Evolutionary conservation across 2,329 filamentous ascomycete species (phyloP).

Genomic region (Trichoderma polysporum): DNA sequence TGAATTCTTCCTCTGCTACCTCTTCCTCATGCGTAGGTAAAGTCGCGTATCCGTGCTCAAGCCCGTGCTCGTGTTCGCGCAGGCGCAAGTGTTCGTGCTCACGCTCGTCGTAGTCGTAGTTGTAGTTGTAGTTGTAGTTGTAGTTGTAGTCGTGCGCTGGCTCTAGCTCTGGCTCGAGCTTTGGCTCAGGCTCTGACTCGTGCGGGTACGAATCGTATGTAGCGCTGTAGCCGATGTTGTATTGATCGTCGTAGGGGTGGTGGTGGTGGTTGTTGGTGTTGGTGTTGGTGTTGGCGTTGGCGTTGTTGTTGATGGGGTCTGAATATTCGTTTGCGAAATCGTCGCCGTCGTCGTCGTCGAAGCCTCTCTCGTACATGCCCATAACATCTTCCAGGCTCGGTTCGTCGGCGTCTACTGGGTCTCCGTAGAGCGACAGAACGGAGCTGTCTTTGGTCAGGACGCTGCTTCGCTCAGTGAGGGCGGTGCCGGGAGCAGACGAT

Average conservation of each 20-base stretch:
- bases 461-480: conserved; percentile 80
- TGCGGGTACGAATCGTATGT: background rate
- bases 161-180: background rate
- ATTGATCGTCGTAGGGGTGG: conserved; percentile 6
- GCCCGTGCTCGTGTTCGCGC: background rate
- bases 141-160: background rate
- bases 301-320: conserved; percentile 31
- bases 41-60: background rate
- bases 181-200: background rate
- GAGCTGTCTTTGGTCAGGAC: conserved; percentile 78
- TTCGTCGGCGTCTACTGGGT: conserved; percentile 42
- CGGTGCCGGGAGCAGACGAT: conserved; percentile 58
- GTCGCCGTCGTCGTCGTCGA: conserved; percentile 45
- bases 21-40: conserved; percentile 14
- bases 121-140: conserved; percentile 42
- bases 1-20: conserved; percentile 13
- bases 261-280: conserved; percentile 4
- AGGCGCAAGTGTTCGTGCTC: conserved; percentile 33
- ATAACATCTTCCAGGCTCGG: conserved; percentile 68
- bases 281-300: conserved; percentile 30
- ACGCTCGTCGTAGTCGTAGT: conserved; percentile 46
- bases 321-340: conserved; percentile 20
- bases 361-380: conserved; percentile 66
- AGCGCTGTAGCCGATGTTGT: background rate
- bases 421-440: conserved; percentile 56